phyloP scores from a whole-genome alignment of 2,329 filamentous ascomycete species.

The Colletotrichum godetiae region DNA sequence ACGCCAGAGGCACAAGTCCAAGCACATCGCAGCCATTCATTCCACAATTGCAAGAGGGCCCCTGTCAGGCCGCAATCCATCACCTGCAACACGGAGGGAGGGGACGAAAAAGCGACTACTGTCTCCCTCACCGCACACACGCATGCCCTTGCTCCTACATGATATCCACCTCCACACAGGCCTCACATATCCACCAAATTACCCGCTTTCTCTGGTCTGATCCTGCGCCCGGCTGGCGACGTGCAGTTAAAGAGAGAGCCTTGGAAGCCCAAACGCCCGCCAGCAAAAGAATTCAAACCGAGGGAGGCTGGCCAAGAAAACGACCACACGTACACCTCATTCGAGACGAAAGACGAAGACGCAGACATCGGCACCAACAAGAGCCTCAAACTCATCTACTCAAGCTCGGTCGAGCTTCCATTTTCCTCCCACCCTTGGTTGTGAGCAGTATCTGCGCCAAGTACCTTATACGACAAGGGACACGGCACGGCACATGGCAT shows the following conservation, averaged over 20 bases:
- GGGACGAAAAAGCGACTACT: not conserved
- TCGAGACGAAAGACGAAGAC: not conserved
- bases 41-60: slow-evolving; percentile 6
- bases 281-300: not conserved
- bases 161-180: slow-evolving; percentile 2
- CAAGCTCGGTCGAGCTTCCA: not conserved
- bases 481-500: not conserved
- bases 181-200: not conserved
- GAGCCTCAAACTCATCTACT: not conserved
- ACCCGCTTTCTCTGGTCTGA: slow-evolving; percentile 2
- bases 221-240: not conserved
- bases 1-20: not conserved
- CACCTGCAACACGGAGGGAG: slow-evolving; percentile 8
- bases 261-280: not conserved
- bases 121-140: slow-evolving; percentile 15
- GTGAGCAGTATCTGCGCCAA: not conserved
- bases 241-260: not conserved
- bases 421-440: not conserved
- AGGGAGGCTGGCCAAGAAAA: not conserved
- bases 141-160: not conserved
- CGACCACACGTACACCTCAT: not conserved
- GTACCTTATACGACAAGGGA: not conserved
- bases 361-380: not conserved
- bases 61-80: not conserved
- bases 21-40: not conserved